These are phyloP conservation scores for Sanguinoderma infundibulare DNA, from an alignment of 1,284 basidiomycete species.

Conservation along the genomic window DNA sequence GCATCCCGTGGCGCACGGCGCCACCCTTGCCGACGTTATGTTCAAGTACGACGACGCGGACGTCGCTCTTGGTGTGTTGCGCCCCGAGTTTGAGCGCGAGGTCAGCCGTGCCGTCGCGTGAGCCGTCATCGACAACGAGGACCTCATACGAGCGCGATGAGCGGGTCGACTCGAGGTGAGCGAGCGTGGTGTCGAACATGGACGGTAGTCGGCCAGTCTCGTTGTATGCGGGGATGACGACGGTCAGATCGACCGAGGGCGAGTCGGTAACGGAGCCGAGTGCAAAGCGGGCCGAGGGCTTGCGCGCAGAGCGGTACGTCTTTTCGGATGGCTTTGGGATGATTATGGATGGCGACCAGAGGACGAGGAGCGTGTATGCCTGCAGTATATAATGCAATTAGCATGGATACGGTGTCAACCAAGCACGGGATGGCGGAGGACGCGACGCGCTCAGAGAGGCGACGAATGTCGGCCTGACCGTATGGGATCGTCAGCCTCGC, in stretches of 20 bases:
- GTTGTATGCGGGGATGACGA: slow-evolving; percentile 92
- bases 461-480: slow-evolving; percentile 47
- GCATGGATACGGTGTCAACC: slow-evolving; percentile 14
- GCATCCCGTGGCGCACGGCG: slow-evolving; percentile 88
- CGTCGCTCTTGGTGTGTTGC: slow-evolving; percentile 55
- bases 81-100: slow-evolving; percentile 69
- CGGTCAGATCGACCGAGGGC: slow-evolving; percentile 67
- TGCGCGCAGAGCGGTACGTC: slow-evolving; percentile 59
- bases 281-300: slow-evolving; percentile 51
- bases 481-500: slow-evolving; percentile 62
- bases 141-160: slow-evolving; percentile 68
- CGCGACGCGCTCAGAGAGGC: slow-evolving; percentile 38
- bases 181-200: slow-evolving; percentile 82
- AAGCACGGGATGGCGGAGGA: slow-evolving; percentile 17
- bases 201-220: slow-evolving; percentile 78
- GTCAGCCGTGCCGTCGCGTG: slow-evolving; percentile 73
- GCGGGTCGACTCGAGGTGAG: slow-evolving; percentile 49
- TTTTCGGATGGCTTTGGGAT: slow-evolving; percentile 68
- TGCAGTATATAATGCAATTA: slow-evolving; percentile 32
- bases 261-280: slow-evolving; percentile 59
- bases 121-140: slow-evolving; percentile 91
- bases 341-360: slow-evolving; percentile 72
- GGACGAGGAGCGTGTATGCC: slow-evolving; percentile 65
- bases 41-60: slow-evolving; percentile 80
- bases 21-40: slow-evolving; percentile 91